These are phyloP conservation scores for Polygonum maritimum DNA, from an alignment of 148 eudicot genomes.

Conservation along the genomic window DNA sequence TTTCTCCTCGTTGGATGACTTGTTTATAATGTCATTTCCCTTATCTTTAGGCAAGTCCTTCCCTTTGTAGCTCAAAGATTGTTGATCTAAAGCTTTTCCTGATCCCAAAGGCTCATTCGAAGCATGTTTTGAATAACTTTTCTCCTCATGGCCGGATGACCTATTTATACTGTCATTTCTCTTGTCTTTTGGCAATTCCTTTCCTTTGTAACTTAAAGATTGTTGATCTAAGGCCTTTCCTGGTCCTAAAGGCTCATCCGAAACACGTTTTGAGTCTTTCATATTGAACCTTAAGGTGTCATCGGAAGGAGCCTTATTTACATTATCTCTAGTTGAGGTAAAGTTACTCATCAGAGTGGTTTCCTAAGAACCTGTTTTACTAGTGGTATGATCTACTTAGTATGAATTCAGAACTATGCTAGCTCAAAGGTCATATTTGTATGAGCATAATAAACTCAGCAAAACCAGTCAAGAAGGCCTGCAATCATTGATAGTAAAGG, in stretches of 20 bases:
- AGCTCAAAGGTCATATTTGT: not conserved
- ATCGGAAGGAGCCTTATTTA: not conserved
- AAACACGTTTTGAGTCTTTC: not conserved
- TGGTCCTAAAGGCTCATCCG: not conserved
- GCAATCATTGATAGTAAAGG: not conserved
- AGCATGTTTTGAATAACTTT: not conserved
- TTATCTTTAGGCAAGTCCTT: not conserved
- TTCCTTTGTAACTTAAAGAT: not conserved
- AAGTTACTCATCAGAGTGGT: constrained; percentile 2
- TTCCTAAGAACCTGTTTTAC: not conserved
- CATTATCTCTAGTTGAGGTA: not conserved
- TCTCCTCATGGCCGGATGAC: not conserved
- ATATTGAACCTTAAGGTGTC: not conserved
- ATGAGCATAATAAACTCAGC: not conserved
- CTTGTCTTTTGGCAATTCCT: not conserved
- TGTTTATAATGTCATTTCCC: not conserved
- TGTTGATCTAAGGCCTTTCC: not conserved
- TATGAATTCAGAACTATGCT: not conserved
- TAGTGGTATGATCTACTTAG: not conserved
- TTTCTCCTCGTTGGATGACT: not conserved
- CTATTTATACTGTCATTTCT: not conserved
- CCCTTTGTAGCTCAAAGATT: not conserved
- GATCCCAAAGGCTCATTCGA: not conserved
- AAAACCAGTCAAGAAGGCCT: not conserved
- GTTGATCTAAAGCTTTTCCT: not conserved